phyloP scores from a whole-genome alignment of 306 rosid species.

The Gleditsia sinensis region DNA sequence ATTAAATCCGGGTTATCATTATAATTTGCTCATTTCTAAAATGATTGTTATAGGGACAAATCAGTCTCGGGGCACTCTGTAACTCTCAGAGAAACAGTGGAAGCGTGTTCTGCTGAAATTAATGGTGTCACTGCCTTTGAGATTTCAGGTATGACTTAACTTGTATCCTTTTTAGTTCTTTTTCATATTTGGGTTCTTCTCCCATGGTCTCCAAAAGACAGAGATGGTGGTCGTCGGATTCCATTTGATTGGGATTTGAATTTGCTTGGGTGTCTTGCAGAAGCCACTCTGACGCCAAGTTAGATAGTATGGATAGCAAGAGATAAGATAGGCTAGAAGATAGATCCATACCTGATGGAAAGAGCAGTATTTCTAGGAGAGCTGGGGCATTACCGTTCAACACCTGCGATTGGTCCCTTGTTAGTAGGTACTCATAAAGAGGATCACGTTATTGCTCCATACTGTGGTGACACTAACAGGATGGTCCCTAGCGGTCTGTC shows the following conservation, averaged over 20 bases:
- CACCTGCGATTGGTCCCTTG: too few species aligned
- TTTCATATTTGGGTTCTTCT: neutral
- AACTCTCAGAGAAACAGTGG: constrained; percentile 77
- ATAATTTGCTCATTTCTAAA: constrained; percentile 44
- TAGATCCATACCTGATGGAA: too few species aligned
- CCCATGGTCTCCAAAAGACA: neutral
- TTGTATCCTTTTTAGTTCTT: neutral
- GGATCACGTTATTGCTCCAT: too few species aligned
- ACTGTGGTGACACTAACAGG: too few species aligned
- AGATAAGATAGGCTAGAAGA: too few species aligned
- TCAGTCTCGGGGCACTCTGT: constrained; percentile 85
- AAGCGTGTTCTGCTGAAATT: constrained; percentile 69
- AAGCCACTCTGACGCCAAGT: too few species aligned
- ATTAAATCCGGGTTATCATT: constrained; percentile 23
- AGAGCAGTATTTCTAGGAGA: too few species aligned
- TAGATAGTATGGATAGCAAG: too few species aligned
- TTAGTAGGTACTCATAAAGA: too few species aligned
- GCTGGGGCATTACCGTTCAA: too few species aligned
- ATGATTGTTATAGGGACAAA: constrained; percentile 78
- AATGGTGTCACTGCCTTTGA: constrained; percentile 67
- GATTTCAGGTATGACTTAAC: constrained; percentile 54
- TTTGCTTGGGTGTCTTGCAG: too few species aligned
- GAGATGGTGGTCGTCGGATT: neutral
- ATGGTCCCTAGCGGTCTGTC: too few species aligned
- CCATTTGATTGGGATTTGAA: neutral